Evolutionary conservation across 1,139 yeast species (phyloP), one percentile per base, ranked within the genome.

Genomic region (Hansenula anomala): DNA sequence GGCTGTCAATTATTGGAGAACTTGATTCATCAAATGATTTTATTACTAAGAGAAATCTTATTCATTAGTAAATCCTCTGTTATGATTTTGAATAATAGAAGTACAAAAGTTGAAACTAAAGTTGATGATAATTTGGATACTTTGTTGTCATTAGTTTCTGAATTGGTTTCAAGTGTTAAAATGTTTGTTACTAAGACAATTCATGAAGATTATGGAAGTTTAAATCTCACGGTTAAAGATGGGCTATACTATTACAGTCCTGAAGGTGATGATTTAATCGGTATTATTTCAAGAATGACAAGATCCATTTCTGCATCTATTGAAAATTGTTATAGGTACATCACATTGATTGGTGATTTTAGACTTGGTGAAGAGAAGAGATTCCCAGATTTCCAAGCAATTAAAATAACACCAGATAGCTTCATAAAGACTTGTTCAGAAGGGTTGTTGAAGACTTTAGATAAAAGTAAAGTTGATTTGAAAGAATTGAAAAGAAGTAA

Each of bases 271-370:
- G 74, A 73, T 14, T 69, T 84, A 45, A 76, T 81, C 37, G 72
- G 69, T 38, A 73, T 79, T 30, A 73, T 85, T 1, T 70, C 87
- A 10, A 74, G 71, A 48, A 80, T 84, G 87, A 71, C 84, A 11
- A 66, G 71, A 35, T 65, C 79, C 2, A 76, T 82, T 6, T 61
- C 78, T 13, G 52, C 59, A 15, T 75, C 83, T 0, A 64, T 73
- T 15, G 66, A 64, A 2, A 66, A 72, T 26, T 74, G 80, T 43
- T 60, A 65, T 40, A 60, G 71, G 61, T 60, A 65, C 48, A 39
- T 82, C 30, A 74, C 76, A 19, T 60, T 75, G 30, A 75, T 83
- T 18, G 90, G 94, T 19, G 94, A 87, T 55, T 85, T 86, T 59
- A 77, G 75, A 52, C 64, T 88, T 39, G 78, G 81, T 27, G 59